Percentiles rank a stretch among this genome's conserved stretches.
phyloP scores from a whole-genome alignment of 2,329 filamentous ascomycete species.

The Aspergillus hiratsukae region DNA sequence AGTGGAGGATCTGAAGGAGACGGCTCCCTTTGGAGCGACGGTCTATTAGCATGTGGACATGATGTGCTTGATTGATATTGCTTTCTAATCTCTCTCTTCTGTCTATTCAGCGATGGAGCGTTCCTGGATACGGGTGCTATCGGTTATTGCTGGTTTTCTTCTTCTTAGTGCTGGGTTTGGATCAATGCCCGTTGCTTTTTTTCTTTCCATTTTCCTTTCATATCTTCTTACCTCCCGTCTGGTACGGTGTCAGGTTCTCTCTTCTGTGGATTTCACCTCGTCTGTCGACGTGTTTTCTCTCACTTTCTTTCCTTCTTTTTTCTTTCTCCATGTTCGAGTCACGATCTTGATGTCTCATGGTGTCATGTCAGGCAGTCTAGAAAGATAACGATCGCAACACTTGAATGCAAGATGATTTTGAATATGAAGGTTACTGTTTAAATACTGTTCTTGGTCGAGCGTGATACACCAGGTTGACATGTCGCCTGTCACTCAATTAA shows the following conservation, averaged over 20 bases:
- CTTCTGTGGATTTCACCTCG: neutral
- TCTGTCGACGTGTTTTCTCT: slow-evolving; percentile 5
- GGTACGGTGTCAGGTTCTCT: slow-evolving; percentile 12
- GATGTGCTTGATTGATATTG: slow-evolving; percentile 7
- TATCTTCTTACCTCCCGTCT: slow-evolving; percentile 10
- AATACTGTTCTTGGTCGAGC: neutral
- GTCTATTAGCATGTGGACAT: slow-evolving; percentile 27
- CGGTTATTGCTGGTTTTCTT: slow-evolving; percentile 13
- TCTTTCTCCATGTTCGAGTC: slow-evolving; percentile 9
- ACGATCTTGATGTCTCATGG: slow-evolving; percentile 20
- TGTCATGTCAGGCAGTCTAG: slow-evolving; percentile 17
- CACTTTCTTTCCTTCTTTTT: slow-evolving; percentile 6
- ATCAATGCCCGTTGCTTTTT: slow-evolving; percentile 5
- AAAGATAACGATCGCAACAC: neutral
- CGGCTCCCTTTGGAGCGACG: slow-evolving; percentile 64
- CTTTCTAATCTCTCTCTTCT: slow-evolving; percentile 6
- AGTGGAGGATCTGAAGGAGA: slow-evolving; percentile 76
- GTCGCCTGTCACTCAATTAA: neutral
- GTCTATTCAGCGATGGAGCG: slow-evolving; percentile 18
- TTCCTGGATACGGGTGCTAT: slow-evolving; percentile 16
- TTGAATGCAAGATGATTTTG: neutral
- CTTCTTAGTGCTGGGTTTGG: slow-evolving; percentile 7
- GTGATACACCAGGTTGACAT: neutral
- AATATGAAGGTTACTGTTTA: neutral
- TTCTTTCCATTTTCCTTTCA: slow-evolving; percentile 10